Evolutionary conservation across 768 basidiomycete species (phyloP), one percentile per base, ranked within the genome.

Genomic region (Tulasnella sp.): DNA sequence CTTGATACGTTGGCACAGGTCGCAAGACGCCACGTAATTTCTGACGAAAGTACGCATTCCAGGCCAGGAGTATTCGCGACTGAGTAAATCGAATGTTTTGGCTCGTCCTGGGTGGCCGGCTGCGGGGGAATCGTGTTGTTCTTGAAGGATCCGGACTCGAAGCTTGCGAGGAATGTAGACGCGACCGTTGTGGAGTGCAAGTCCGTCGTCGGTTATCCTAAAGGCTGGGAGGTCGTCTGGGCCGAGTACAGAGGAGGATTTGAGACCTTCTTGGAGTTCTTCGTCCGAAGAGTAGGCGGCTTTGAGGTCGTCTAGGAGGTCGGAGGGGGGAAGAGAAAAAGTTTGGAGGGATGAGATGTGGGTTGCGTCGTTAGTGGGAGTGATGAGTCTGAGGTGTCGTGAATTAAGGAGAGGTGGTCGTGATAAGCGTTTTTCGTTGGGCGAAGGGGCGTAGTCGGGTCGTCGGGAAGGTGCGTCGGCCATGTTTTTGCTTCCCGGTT

Each of bases 51-150:
- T 72, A 27, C 78, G 72, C 42, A 86, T 80, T 3, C 80, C 75
- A 1, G 84, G 88, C 88, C 88, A 89, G 2, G 83, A 87, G 81
- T 86, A 89, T 58, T 88, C 83, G 6, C 85, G 83, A 0, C 56
- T 68, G 4, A 89, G 80, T 1, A 85, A 78, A 4, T 84, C 81
- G 12, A 83, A 76, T 0, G 88, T 89, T 21, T 82, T 82, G 2
- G 79, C 81, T 18, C 81, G 83, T 3, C 89, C 88, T 9, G 84
- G 86, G 75, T 89, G 89, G 18, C 89, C 88, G 39, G 84, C 84
- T 34, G 85, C 74, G 3, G 84, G 81, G 31, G 81, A 77, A 78
- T 89, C 86, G 81, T 89, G 88, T 27, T 82, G 82, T 8, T 78
- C 79, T 14, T 84, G 80, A 9, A 88, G 77, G 82, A 68, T 85